These are phyloP conservation scores for Rhodotorula sp. DNA, from an alignment of 1,284 basidiomycete species.

Conservation along the genomic window DNA sequence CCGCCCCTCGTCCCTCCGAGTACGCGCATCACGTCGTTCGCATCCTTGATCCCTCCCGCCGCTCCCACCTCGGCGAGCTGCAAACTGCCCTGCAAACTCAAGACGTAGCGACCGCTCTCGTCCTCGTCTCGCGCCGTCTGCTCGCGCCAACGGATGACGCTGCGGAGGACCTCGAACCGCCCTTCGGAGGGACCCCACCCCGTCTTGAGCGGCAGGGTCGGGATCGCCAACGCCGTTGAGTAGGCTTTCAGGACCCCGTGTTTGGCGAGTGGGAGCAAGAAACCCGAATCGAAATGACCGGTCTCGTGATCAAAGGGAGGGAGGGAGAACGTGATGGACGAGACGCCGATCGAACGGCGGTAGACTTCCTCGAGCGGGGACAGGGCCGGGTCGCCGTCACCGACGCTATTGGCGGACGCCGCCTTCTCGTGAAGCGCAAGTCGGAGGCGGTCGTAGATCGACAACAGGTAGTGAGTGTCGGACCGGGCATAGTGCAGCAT, in stretches of 20 bases:
- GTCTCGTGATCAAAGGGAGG: conserved; percentile 66
- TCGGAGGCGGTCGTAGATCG: conserved; percentile 88
- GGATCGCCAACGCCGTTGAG: conserved; percentile 41
- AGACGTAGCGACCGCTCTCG: conserved; percentile 75
- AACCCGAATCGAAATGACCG: conserved; percentile 68
- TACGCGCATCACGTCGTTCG: conserved; percentile 55
- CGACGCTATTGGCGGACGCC: conserved; percentile 42
- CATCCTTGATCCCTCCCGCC: conserved; percentile 56
- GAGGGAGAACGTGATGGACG: conserved; percentile 64
- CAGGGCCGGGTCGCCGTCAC: conserved; percentile 19
- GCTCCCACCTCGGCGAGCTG: conserved; percentile 59
- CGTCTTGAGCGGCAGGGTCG: conserved; percentile 56
- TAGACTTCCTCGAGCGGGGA: conserved; percentile 56
- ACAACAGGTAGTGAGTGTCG: conserved; percentile 92
- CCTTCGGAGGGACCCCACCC: conserved; percentile 45
- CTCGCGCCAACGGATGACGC: conserved; percentile 84
- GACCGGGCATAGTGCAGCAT: conserved; percentile 91
- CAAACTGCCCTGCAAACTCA: conserved; percentile 70
- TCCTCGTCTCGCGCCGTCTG: conserved; percentile 75
- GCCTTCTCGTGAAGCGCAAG: conserved; percentile 67
- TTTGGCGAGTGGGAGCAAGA: conserved; percentile 71
- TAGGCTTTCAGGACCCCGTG: conserved; percentile 62
- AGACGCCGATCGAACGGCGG: conserved; percentile 67
- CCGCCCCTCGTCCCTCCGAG: conserved; percentile 18
- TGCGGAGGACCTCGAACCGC: conserved; percentile 61